Evolutionary conservation across 2,329 filamentous ascomycete genomes (phyloP), one percentile per base, ranked within the genome.

Genomic region (Diaporthe batatas): DNA sequence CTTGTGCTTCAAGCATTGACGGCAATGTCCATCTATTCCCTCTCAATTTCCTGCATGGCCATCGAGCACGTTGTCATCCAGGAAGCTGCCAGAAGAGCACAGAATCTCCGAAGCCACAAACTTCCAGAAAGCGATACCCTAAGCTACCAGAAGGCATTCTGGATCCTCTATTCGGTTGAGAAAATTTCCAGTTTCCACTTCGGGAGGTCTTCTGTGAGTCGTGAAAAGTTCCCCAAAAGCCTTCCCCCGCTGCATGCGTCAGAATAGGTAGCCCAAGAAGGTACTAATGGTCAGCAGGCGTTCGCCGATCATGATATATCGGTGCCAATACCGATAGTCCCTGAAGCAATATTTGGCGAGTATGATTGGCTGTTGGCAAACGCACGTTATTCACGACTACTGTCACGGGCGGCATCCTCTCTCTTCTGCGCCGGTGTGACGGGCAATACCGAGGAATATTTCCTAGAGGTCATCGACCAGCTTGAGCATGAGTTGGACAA

Each of bases 301-400:
- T 81, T 81, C 47, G 75, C 79, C 29, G 80, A 81, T 71, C 75
- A 78, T 55, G 79, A 81, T 71, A 81, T 81, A 47, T 75, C 75
- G 7, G 79, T 78, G n/a, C 79, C 79, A 0, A 73, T 81, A 1
- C 79, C 80, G 1, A 12, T 59, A 3, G 72, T 78, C 3, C 75
- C 77, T 4, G 78, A 78, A 54, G 73, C 76, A 8, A 62, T 75
- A 0, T 71, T 77, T 3, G 77, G 74, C 1, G 79, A 77, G 8
- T 75, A 78, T 49, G 76, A 77, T 71, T 80, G 78, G 78, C 77
- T 79, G 51, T 69, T 81, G 4, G 65, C 76, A 7, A 70, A 72
- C 1, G 76, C 77, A 12, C 78, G 79, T 3, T 77, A 81, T 29
- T 76, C 76, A 0, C 76, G 79, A 0, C 68, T 81, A 0, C 65